These are phyloP conservation scores for Syzygium malaccense DNA, from an alignment of 441 rosid genomes.

Conservation along the genomic window DNA sequence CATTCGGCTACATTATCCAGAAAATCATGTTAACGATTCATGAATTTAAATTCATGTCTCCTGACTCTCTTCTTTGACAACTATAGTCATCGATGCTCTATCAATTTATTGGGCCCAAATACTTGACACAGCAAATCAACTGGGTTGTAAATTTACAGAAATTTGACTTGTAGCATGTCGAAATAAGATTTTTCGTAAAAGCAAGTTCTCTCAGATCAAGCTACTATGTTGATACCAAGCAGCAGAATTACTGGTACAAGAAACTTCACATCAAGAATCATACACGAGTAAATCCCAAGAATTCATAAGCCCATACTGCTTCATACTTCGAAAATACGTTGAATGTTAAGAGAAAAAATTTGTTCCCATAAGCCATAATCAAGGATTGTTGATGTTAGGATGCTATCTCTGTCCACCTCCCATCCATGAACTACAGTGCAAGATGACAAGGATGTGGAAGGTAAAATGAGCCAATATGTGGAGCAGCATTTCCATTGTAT, in stretches of 20 bases:
- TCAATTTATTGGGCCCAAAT: background rate
- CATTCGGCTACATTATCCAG: background rate
- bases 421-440: background rate
- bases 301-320: background rate
- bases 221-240: background rate
- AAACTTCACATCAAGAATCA: background rate
- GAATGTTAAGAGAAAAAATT: background rate
- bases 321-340: background rate
- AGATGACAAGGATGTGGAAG: background rate
- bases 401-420: background rate
- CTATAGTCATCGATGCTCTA: background rate
- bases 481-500: background rate
- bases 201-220: background rate
- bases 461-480: background rate
- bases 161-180: background rate
- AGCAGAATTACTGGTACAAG: background rate
- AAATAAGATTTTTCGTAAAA: background rate
- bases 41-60: background rate
- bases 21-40: background rate
- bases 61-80: background rate
- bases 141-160: background rate
- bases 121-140: background rate
- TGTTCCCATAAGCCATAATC: background rate
- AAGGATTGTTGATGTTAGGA: background rate
- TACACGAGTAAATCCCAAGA: background rate